Evolutionary conservation across 2,329 filamentous ascomycete genomes (phyloP), one percentile per base, ranked within the genome.

Genomic region (Volutella citrinella): DNA sequence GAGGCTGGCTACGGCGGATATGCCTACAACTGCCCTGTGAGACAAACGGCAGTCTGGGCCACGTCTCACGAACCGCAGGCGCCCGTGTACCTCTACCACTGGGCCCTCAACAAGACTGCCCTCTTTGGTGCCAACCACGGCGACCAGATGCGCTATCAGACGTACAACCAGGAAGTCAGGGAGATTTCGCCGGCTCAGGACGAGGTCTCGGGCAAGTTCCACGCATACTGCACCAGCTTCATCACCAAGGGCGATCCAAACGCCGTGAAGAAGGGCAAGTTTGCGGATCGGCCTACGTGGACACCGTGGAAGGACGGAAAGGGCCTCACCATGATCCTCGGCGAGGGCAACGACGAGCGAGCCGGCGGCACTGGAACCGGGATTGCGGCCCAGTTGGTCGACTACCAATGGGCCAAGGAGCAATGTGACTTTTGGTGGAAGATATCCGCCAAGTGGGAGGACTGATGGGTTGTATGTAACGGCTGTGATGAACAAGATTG

Each of bases 401-500:
- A 59, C 15, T 66, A 66, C 48, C 54, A 51, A 11, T 72, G 66
- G 65, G 60, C 58, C 3, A 54, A 57, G 17, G 56, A 60, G 32
- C 61, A 72, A 45, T 72, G 66, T 27, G 53, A 64, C 6, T 74
- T 71, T 43, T 73, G 69, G 69, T 69, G 55, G 56, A 53, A 43
- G 30, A 48, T 56, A 2, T 49, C 54, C 0, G 51, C 43, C 3
- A 59, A 52, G 26, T 57, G 45, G 42, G 56, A 59, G 20, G 53
- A 59, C 27, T 59, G 27, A 18, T 14, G 26, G n/a, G n/a, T n/a
- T n/a, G n/a, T n/a, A n/a, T n/a, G n/a, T n/a, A n/a, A n/a, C n/a
- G n/a, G n/a, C n/a, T n/a, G n/a, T n/a, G n/a, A n/a, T n/a, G n/a
- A n/a, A n/a, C n/a, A n/a, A n/a, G n/a, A n/a, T n/a, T n/a, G n/a